phyloP scores from a whole-genome alignment of 1,139 yeast genomes.

The Sugiyamaella grinbergsii region DNA sequence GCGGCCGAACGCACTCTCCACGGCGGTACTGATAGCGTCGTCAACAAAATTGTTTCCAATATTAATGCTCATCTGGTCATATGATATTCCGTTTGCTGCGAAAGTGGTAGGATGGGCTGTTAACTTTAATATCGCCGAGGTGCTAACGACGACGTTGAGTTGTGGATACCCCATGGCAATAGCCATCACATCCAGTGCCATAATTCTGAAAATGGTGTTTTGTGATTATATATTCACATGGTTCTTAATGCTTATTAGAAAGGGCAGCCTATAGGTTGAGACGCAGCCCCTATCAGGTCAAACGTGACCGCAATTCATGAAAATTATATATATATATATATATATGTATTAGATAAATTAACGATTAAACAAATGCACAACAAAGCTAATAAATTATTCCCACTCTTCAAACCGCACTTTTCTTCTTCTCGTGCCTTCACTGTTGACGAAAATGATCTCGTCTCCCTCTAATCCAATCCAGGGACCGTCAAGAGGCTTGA shows the following conservation, averaged over 20 bases:
- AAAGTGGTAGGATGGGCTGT: conserved; percentile 63
- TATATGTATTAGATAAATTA: neutral
- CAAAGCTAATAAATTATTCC: conserved; percentile 42
- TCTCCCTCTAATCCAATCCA: conserved; percentile 69
- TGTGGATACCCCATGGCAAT: conserved; percentile 47
- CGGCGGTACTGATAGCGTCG: conserved; percentile 72
- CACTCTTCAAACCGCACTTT: conserved; percentile 53
- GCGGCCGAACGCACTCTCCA: conserved; percentile 50
- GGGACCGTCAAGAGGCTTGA: conserved; percentile 76
- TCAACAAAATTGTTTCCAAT: conserved; percentile 85
- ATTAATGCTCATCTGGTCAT: conserved; percentile 96
- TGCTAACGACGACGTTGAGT: conserved; percentile 57
- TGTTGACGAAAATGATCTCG: conserved; percentile 60
- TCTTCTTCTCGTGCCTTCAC: conserved; percentile 56
- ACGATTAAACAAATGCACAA: neutral
- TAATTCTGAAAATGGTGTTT: conserved; percentile 26
- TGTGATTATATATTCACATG: conserved; percentile 27
- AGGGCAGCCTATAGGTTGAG: neutral
- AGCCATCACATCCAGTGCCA: conserved; percentile 36
- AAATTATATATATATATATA: too few species aligned
- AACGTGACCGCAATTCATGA: too few species aligned
- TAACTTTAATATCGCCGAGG: conserved; percentile 64
- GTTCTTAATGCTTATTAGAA: conserved; percentile 5
- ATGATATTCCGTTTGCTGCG: conserved; percentile 72
- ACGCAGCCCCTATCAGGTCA: too few species aligned